phyloP scores from a whole-genome alignment of 202 grass and related monocot genomes.

The Hordeum pubiflorum region DNA sequence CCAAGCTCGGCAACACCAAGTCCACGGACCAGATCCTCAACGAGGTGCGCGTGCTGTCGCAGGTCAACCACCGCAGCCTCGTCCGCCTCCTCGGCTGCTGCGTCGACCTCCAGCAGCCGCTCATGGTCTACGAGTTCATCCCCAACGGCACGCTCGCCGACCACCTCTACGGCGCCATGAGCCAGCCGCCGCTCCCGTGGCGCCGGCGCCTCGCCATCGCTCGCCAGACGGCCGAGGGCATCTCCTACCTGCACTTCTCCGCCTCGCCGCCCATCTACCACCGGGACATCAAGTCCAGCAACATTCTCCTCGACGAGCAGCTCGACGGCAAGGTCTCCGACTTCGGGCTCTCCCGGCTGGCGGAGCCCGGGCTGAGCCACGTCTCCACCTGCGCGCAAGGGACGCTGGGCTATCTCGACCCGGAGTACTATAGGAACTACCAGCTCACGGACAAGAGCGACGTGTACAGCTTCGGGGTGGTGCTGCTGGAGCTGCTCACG shows the following conservation, averaged over 20 bases:
- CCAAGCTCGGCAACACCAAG: constrained; percentile 78
- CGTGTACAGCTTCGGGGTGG: constrained; percentile 58
- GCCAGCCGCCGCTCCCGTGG: constrained; percentile 40
- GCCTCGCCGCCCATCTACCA: constrained; percentile 72
- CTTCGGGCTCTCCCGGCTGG: constrained; percentile 44
- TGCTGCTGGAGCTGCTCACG: constrained; percentile 61
- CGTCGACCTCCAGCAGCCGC: constrained; percentile 63
- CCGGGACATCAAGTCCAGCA: constrained; percentile 63
- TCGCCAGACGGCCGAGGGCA: constrained; percentile 57
- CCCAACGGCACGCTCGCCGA: constrained; percentile 64
- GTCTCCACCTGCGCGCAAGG: constrained; percentile 80
- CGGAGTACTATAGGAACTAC: constrained; percentile 84
- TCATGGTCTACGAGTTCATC: constrained; percentile 87
- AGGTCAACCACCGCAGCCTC: constrained; percentile 74
- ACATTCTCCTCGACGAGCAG: constrained; percentile 56
- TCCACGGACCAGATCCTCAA: constrained; percentile 77
- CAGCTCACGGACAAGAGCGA: constrained; percentile 78
- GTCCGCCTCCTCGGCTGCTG: constrained; percentile 74
- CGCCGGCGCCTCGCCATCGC: constrained; percentile 48
- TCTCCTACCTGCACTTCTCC: constrained; percentile 71
- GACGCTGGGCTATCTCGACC: constrained; percentile 68
- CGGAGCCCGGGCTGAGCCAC: constrained; percentile 56
- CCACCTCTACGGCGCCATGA: constrained; percentile 40
- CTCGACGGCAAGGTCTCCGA: constrained; percentile 61
- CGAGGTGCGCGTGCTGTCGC: constrained; percentile 74